Evolutionary conservation across 2,329 filamentous ascomycete species (phyloP), one percentile per base, ranked within the genome.

Genomic region (Ophiosphaerella narmari): DNA sequence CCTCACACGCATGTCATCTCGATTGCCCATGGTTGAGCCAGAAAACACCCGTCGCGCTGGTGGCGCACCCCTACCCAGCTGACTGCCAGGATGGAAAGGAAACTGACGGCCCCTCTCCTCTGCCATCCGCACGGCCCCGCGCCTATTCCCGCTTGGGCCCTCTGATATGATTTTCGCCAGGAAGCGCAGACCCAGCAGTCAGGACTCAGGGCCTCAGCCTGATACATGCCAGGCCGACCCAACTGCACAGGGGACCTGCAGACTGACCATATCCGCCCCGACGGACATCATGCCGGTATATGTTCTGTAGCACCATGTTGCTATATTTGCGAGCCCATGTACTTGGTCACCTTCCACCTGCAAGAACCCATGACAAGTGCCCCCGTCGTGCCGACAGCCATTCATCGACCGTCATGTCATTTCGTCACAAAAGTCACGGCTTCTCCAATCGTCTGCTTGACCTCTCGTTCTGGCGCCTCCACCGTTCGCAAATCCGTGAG

Each of bases 81-180:
- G 62, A 50, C 26, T 8, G 26, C 26, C 45, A 26, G 46, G 33
- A 50, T 39, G 34, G 44, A 44, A 42, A 21, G 42, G 42, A 26
- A 36, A 58, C 38, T 29, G 26, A 8, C 11, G 11, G 48, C 48
- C 44, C 51, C 18, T 21, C 18, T 21, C 45, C 21, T 40, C 32
- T 54, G 57, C 48, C 52, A 36, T 50, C 52, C 52, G 47, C 47
- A 46, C 46, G 50, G 49, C 45, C 54, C 48, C 51, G 49, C 50
- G 34, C 33, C 38, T 39, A 43, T 53, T 37, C 50, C 48, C 47
- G 48, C 55, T 57, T 59, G 50, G 56, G 46, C 52, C 56, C 50
- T 52, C 47, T 59, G 50, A 48, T 62, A 63, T 66, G 66, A 69
- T 67, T 66, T 70, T 60, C 62, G 55, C 58, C 54, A 58, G 60